phyloP scores from a whole-genome alignment of 2,329 filamentous ascomycete species.

The Meredithiella fracta region DNA sequence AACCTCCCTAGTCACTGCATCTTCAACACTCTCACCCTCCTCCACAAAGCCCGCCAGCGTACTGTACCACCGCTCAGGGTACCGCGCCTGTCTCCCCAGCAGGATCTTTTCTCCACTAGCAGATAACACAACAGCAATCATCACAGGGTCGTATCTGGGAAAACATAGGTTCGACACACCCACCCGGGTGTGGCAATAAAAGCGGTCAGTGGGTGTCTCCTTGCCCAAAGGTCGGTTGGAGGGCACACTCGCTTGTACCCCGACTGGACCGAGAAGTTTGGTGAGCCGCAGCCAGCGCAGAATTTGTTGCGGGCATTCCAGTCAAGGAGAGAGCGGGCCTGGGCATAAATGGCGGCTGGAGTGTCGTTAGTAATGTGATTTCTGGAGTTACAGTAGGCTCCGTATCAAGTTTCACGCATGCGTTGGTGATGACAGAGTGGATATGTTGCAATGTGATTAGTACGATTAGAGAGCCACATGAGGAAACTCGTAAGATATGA shows the following conservation, averaged over 20 bases:
- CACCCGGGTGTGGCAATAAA: conserved; percentile 62
- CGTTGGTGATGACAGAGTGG: too few relatives aligned
- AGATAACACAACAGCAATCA: conserved; percentile 86
- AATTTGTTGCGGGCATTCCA: conserved; percentile 91
- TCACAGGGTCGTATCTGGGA: conserved; percentile 81
- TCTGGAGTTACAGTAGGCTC: too few relatives aligned
- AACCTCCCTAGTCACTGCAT: conserved; percentile 67
- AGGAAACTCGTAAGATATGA: too few relatives aligned
- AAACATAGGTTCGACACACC: conserved; percentile 84
- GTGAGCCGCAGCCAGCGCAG: conserved; percentile 75
- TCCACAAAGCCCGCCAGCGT: conserved; percentile 80
- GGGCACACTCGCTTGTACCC: conserved; percentile 72
- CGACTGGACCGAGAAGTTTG: conserved; percentile 61
- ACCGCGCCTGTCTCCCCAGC: conserved; percentile 71
- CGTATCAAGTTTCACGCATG: too few relatives aligned
- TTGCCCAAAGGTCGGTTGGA: conserved; percentile 43
- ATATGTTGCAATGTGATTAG: too few relatives aligned
- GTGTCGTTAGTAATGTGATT: neutral
- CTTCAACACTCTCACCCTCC: conserved; percentile 70
- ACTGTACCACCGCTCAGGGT: conserved; percentile 72
- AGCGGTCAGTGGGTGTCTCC: conserved; percentile 34
- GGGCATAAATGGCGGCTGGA: conserved; percentile 73
- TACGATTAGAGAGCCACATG: too few relatives aligned
- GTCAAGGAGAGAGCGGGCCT: conserved; percentile 74
- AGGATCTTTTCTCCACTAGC: conserved; percentile 61